Percentiles rank a stretch among this genome's conserved stretches.
These are phyloP conservation scores for Aspergillus leporis DNA, from an alignment of 495 filamentous ascomycete genomes.

Conservation along the genomic window DNA sequence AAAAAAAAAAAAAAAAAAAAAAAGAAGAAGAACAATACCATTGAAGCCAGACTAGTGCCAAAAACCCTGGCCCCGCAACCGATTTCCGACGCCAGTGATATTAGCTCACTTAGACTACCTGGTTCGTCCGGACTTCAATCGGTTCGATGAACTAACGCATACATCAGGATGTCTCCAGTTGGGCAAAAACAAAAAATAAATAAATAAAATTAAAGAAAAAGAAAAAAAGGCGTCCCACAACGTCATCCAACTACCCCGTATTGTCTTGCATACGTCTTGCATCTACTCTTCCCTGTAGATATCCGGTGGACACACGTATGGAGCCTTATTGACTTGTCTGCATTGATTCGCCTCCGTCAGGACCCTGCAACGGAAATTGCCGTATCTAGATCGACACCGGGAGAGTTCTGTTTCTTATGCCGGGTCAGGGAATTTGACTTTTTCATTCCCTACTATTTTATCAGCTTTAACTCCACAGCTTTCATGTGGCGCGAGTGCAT, in stretches of 20 bases:
- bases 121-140: background rate
- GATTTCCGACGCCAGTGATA: conserved; percentile 5
- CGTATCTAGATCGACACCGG: background rate
- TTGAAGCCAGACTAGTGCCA: background rate
- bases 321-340: background rate
- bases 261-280: background rate
- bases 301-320: background rate
- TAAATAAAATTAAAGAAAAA: background rate
- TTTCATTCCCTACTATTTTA: background rate
- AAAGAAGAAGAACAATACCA: background rate
- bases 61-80: conserved; percentile 5
- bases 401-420: background rate
- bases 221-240: background rate
- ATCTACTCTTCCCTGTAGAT: background rate
- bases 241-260: background rate
- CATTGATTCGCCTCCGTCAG: background rate
- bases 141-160: background rate
- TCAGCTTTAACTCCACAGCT: background rate
- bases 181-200: background rate
- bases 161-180: background rate
- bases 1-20: too few relatives aligned
- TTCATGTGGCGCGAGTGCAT: conserved; percentile 2
- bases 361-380: background rate
- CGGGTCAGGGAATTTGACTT: background rate
- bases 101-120: background rate